Base-by-base conservation (phyloP, 148 eudicot species). In the Silene conica region DNA sequence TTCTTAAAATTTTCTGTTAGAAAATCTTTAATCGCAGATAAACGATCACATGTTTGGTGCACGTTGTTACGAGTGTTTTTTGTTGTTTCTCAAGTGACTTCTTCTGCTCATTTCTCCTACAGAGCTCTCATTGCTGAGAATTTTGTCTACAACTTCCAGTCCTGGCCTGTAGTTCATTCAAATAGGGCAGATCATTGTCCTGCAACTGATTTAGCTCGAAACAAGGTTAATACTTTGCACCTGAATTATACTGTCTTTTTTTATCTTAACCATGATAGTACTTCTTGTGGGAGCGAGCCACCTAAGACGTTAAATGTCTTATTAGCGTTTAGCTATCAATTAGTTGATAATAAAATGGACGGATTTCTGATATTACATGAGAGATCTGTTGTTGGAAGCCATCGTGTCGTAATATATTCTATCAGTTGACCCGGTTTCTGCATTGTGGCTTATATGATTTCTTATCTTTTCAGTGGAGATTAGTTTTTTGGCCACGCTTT, bases 41-140 rank as follows among this genome's bases (percentile, higher is more conserved):
- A n/a, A n/a, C n/a, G n/a, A 69, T 25, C 25, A 26, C 14, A 28
- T 57, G 14, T 66, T 21, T 65, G 15, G 54, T 50, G 73, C 43
- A 63, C 23, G 19, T 67, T 46, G 6, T 64, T n/a, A 23, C 16
- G 11, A n/a, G n/a, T 22, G 0, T 72, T 46, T 34, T 11, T n/a
- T n/a, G n/a, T n/a, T n/a, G n/a, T n/a, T n/a, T n/a, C n/a, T n/a
- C n/a, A n/a, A n/a, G n/a, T n/a, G 18, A 1, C 50, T 22, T 26
- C 11, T 64, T 63, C 52, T 43, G 69, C 20, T 41, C 26, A 26
- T 23, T 38, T 41, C 31, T 61, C 50, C 63, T 75, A 70, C 85
- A 91, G 98, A 88, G 78, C 83, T 93, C 74, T 86, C 89, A 46
- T 78, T 89, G 70, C 82, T 69, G 22, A 80, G 78, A 78, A 82